Evolutionary conservation across 1,284 basidiomycete genomes (phyloP).

Genomic region (Ganoderma meredithae): DNA sequence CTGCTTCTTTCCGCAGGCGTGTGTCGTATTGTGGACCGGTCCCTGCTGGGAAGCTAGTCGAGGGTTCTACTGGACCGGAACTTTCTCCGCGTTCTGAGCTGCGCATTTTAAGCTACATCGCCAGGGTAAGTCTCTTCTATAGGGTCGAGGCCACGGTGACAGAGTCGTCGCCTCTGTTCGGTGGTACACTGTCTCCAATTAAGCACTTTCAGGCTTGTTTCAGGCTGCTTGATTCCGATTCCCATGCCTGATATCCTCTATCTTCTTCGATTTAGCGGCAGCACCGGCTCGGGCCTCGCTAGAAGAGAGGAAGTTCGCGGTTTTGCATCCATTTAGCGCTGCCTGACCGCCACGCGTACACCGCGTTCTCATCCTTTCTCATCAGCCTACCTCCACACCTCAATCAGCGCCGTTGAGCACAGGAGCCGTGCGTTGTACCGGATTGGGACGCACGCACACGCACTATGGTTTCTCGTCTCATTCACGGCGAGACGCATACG

Average conservation of each 20-base stretch:
- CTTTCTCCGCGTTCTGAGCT: background rate
- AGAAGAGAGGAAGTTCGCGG: background rate
- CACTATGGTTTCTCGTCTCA: background rate
- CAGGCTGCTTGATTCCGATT: background rate
- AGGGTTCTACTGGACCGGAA: background rate
- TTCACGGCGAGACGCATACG: background rate
- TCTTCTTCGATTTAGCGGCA: background rate
- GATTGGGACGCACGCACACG: background rate
- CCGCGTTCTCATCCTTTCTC: background rate
- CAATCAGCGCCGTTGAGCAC: too few species aligned
- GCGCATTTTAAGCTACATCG: background rate
- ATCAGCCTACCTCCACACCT: background rate
- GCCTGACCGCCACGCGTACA: background rate
- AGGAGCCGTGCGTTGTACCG: background rate
- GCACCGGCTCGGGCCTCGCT: background rate
- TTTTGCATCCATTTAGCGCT: background rate
- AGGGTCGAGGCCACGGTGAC: background rate
- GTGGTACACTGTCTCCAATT: too few species aligned
- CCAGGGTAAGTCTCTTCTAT: background rate
- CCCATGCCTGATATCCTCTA: background rate
- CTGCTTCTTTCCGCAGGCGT: constrained; percentile 2
- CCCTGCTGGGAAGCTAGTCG: background rate
- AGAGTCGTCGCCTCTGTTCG: background rate
- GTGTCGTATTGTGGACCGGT: background rate
- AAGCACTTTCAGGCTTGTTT: too few species aligned